A percentile compares a stretch with the other conserved stretches of the same genome.
Conservation (phyloP, 768 basidiomycete genomes). For the Lentinula aciculospora region DNA sequence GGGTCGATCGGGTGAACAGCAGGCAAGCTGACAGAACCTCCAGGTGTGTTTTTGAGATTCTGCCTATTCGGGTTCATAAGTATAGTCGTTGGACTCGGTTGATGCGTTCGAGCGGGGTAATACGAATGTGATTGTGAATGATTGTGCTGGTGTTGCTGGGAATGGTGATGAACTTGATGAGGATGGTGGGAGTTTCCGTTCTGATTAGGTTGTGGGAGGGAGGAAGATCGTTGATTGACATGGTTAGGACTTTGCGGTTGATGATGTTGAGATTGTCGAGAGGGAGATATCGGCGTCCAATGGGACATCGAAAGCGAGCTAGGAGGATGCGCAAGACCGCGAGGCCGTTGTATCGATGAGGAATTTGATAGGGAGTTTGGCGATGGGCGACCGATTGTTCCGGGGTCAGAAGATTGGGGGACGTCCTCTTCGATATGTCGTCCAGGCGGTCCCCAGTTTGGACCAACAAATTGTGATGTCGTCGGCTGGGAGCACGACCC, state of each 20-base stretch:
- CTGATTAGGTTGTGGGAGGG: not conserved
- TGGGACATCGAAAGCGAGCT: not conserved
- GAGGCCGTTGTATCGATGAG: not conserved
- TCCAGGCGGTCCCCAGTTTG: not conserved
- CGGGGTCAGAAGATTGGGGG: not conserved
- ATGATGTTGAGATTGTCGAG: conserved; percentile 3
- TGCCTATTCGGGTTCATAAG: conserved; percentile 9
- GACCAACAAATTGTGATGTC: not conserved
- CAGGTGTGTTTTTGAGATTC: not conserved
- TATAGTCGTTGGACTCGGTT: conserved; percentile 5
- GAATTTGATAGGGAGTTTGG: not conserved
- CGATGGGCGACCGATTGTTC: not conserved
- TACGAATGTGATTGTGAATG: conserved; percentile 8
- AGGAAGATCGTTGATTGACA: conserved; percentile 2
- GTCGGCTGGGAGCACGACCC: not conserved
- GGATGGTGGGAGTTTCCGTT: not conserved
- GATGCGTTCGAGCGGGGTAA: conserved; percentile 7
- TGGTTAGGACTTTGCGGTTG: not conserved
- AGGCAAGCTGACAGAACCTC: not conserved
- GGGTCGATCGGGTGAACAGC: conserved; percentile 4
- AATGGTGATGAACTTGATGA: not conserved
- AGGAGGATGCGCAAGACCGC: not conserved
- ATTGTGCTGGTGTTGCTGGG: conserved; percentile 1
- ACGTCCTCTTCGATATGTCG: not conserved
- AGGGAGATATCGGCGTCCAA: conserved; percentile 2